Conservation (phyloP, 2,329 filamentous ascomycete species). For the Alternaria arbusti region DNA sequence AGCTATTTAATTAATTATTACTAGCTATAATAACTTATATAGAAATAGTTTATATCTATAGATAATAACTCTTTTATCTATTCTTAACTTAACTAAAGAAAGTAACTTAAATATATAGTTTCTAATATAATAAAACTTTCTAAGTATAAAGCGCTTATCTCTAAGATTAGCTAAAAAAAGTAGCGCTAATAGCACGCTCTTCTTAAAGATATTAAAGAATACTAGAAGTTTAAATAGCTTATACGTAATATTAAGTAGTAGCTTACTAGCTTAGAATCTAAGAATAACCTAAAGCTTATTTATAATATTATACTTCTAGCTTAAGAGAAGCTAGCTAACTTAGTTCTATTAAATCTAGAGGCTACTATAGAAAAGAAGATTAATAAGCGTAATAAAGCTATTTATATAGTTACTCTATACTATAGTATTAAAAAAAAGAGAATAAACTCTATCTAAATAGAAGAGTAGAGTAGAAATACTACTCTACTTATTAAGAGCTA, state of each 20-base stretch:
- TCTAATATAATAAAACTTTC: slow-evolving; percentile 16
- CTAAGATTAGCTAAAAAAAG: slow-evolving; percentile 17
- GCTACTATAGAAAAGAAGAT: slow-evolving; percentile 11
- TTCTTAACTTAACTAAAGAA: slow-evolving; percentile 13
- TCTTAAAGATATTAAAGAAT: neutral
- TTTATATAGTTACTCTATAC: slow-evolving; percentile 11
- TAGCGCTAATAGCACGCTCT: slow-evolving; percentile 5
- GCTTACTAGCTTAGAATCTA: slow-evolving; percentile 19
- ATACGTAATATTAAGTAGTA: slow-evolving; percentile 23
- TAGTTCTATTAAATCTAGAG: neutral
- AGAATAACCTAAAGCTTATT: slow-evolving; percentile 6
- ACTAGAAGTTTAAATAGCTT: slow-evolving; percentile 13
- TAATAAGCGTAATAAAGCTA: neutral
- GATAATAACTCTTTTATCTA: slow-evolving; percentile 17
- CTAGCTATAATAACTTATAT: slow-evolving; percentile 17
- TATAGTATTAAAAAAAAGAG: slow-evolving; percentile 16
- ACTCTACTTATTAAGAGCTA: slow-evolving; percentile 8
- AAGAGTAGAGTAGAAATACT: neutral
- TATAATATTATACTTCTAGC: slow-evolving; percentile 7
- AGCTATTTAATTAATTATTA: slow-evolving; percentile 21
- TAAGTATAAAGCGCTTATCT: slow-evolving; percentile 21
- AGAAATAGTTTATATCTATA: slow-evolving; percentile 20
- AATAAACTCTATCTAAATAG: slow-evolving; percentile 2
- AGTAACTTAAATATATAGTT: slow-evolving; percentile 17
- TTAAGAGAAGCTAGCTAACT: slow-evolving; percentile 7